phyloP scores from a whole-genome alignment of 306 rosid species.

The Datisca glomerata region DNA sequence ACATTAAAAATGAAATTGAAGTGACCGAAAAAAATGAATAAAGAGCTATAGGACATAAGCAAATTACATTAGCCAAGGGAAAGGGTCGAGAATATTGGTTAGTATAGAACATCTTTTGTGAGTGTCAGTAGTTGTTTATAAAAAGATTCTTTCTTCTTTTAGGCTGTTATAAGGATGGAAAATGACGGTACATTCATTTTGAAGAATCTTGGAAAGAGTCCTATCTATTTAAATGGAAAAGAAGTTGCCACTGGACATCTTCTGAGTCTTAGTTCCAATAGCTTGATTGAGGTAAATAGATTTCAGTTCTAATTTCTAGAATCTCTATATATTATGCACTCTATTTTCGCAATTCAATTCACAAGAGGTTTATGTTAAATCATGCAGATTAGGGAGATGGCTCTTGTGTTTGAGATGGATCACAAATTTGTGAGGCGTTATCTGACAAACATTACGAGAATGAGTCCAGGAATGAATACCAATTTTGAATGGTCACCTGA shows the following conservation, averaged over 20 bases:
- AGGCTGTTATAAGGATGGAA: conserved; percentile 81
- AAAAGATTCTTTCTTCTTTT: conserved; percentile 7
- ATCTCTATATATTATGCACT: too few species aligned
- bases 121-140: conserved; percentile 12
- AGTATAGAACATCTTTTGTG: background rate
- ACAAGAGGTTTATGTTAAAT: conserved; percentile 11
- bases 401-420: conserved; percentile 55
- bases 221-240: conserved; percentile 68
- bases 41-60: too few species aligned
- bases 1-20: background rate
- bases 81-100: background rate
- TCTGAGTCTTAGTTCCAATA: conserved; percentile 30
- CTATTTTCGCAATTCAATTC: background rate
- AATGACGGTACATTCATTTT: conserved; percentile 55
- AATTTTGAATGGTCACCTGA: conserved; percentile 18
- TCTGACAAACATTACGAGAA: conserved; percentile 20
- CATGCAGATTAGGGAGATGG: conserved; percentile 59
- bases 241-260: conserved; percentile 44
- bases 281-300: conserved; percentile 59
- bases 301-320: background rate
- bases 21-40: background rate
- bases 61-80: too few species aligned
- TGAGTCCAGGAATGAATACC: conserved; percentile 8
- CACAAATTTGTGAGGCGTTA: conserved; percentile 30
- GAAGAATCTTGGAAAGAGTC: conserved; percentile 53